A percentile compares a stretch with the other conserved stretches of the same genome.
Conservation (phyloP, 1,284 basidiomycete genomes). For the Ceratobasidium sp. region DNA sequence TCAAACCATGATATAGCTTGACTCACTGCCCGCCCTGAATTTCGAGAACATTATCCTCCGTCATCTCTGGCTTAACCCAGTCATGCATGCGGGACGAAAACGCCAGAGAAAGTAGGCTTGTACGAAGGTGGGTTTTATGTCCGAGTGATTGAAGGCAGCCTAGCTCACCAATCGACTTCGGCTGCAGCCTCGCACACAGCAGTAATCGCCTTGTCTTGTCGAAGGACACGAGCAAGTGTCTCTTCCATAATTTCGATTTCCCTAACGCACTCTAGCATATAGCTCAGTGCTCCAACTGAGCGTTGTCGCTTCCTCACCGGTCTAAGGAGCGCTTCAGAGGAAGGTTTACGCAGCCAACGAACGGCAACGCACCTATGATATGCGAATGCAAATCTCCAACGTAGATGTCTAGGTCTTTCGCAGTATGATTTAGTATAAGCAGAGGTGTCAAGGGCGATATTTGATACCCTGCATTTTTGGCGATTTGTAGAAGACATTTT, state of each 20-base stretch:
- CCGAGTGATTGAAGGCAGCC: not conserved
- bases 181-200: constrained; percentile 78
- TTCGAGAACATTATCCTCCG: constrained; percentile 78
- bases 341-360: not conserved
- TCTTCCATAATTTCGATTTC: constrained; percentile 90
- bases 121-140: constrained; percentile 1
- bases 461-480: constrained; percentile 80
- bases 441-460: constrained; percentile 34
- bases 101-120: constrained; percentile 79
- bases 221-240: constrained; percentile 75
- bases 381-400: constrained; percentile 86
- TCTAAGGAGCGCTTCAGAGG: constrained; percentile 62
- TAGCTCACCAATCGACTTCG: constrained; percentile 82
- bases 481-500: constrained; percentile 86
- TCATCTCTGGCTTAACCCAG: constrained; percentile 82
- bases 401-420: constrained; percentile 79
- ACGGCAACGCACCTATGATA: constrained; percentile 67
- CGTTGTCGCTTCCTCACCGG: constrained; percentile 54
- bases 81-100: constrained; percentile 73
- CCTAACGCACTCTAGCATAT: constrained; percentile 51
- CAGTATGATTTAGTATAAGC: constrained; percentile 4
- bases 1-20: not conserved
- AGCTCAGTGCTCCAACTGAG: not conserved
- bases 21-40: constrained; percentile 71
- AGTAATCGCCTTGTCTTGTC: constrained; percentile 69